A percentile compares a stretch with the other conserved stretches of the same genome.
These are phyloP conservation scores for Penium margaritaceum DNA, from an alignment of 139 green algal species.

Conservation along the genomic window DNA sequence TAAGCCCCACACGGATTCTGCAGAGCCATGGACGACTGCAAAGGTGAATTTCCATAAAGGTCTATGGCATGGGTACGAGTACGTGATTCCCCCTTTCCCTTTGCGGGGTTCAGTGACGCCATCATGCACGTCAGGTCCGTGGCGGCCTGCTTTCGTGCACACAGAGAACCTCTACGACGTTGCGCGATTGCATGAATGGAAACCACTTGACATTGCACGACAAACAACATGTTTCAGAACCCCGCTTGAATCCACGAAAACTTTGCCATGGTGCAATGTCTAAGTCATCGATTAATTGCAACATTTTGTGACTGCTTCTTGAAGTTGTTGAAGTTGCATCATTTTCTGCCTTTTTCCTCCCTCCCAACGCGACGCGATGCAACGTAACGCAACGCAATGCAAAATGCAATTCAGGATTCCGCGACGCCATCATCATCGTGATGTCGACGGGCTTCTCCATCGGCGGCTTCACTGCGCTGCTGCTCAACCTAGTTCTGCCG, in stretches of 20 bases:
- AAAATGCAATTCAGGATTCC: constrained; percentile 30
- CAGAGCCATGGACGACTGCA: background rate
- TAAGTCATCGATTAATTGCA: background rate
- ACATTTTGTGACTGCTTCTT: background rate
- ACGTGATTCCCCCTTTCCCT: too few relatives aligned
- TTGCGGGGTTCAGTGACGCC: too few relatives aligned
- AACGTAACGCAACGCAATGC: background rate
- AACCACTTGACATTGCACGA: background rate
- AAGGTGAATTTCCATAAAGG: background rate
- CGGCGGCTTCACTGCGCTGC: constrained; percentile 40
- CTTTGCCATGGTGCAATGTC: background rate
- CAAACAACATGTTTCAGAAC: background rate
- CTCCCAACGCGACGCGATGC: background rate
- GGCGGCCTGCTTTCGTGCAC: background rate
- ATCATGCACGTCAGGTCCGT: background rate
- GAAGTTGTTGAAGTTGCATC: background rate
- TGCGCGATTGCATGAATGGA: background rate
- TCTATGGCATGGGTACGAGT: background rate
- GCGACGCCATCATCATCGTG: constrained; percentile 43
- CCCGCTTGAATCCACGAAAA: background rate
- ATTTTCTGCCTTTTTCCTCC: background rate
- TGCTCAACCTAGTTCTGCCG: constrained; percentile 48
- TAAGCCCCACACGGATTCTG: background rate
- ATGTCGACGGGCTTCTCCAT: constrained; percentile 50
- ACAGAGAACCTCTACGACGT: background rate